Evolutionary conservation across 202 grass and related monocot genomes (phyloP).

Genomic region (Setaria viridis): DNA sequence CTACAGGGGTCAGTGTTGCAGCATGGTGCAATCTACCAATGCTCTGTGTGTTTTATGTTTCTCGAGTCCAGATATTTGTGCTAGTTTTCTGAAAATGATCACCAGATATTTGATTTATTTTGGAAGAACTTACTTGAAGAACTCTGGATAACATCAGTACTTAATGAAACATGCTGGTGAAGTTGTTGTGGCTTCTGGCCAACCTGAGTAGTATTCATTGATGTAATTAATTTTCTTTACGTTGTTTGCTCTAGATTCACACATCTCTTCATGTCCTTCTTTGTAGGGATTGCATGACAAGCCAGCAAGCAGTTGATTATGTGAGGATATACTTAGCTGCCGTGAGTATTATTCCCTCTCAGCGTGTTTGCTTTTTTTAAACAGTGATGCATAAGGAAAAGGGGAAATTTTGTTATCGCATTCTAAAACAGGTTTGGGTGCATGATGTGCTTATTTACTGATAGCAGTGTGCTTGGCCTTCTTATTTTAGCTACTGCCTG

Average conservation of each 20-base stretch:
- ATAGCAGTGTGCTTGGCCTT: background rate
- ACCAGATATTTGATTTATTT: background rate
- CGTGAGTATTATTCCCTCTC: constrained; percentile 40
- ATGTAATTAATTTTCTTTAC: background rate
- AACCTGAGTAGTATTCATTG: background rate
- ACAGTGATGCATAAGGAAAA: background rate
- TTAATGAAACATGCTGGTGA: constrained; percentile 24
- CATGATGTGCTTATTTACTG: background rate
- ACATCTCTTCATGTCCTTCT: background rate
- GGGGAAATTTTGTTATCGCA: constrained; percentile 5
- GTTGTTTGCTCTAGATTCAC: constrained; percentile 28
- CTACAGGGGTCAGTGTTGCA: background rate
- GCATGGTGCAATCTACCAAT: constrained; percentile 1
- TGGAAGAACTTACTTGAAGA: constrained; percentile 33
- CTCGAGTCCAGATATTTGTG: background rate
- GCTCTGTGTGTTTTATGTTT: constrained; percentile 4
- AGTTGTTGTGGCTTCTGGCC: background rate
- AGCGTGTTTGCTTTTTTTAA: background rate
- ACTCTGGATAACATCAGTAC: constrained; percentile 5
- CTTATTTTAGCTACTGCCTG: background rate
- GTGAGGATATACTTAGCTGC: background rate
- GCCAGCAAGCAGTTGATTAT: constrained; percentile 42
- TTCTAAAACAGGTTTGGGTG: too few relatives aligned
- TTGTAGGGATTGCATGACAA: constrained; percentile 51
- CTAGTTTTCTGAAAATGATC: background rate